A percentile compares a stretch with the other conserved stretches of the same genome.
Conservation (phyloP, 2,329 filamentous ascomycete species). For the Fusarium albidum region DNA sequence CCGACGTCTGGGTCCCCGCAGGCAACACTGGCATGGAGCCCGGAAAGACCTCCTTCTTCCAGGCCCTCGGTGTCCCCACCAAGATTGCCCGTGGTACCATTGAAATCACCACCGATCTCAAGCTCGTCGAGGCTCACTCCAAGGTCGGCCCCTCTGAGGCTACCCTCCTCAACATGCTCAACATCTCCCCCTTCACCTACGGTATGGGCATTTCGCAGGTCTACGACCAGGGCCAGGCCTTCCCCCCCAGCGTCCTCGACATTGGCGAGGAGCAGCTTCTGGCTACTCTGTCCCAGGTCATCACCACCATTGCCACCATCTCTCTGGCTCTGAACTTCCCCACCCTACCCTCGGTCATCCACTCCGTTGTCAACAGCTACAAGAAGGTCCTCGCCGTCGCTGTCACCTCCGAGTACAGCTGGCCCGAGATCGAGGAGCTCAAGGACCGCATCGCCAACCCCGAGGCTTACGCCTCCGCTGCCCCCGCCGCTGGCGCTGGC, state of each 20-base stretch:
- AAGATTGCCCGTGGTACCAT: constrained; percentile 99
- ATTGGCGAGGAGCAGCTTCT: constrained; percentile 96
- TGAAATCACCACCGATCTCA: constrained; percentile 97
- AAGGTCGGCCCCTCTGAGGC: constrained; percentile 99
- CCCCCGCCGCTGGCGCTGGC: constrained; percentile 73
- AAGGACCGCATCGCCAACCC: constrained; percentile 99
- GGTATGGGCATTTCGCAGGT: constrained; percentile 96
- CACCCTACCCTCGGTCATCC: constrained; percentile 93
- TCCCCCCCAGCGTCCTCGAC: constrained; percentile 86
- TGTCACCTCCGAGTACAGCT: constrained; percentile 88
- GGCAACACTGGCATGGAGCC: constrained; percentile 99
- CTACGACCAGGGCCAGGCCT: constrained; percentile 97
- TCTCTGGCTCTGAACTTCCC: constrained; percentile 95
- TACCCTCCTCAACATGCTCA: constrained; percentile 98
- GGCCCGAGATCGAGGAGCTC: constrained; percentile 95
- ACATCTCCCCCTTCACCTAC: constrained; percentile 99
- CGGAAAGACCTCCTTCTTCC: constrained; percentile 99
- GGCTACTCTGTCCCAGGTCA: constrained; percentile 79
- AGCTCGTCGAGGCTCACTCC: constrained; percentile 90
- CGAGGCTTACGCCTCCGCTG: constrained; percentile 89
- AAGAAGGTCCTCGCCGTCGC: constrained; percentile 95
- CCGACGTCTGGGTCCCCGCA: constrained; percentile 93
- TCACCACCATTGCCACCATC: constrained; percentile 87
- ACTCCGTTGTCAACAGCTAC: constrained; percentile 97
- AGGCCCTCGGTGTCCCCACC: constrained; percentile 99